A percentile compares a stretch with the other conserved stretches of the same genome.
Evolutionary conservation across 306 rosid genomes (phyloP).

Genomic region (Adenanthera pavonina): DNA sequence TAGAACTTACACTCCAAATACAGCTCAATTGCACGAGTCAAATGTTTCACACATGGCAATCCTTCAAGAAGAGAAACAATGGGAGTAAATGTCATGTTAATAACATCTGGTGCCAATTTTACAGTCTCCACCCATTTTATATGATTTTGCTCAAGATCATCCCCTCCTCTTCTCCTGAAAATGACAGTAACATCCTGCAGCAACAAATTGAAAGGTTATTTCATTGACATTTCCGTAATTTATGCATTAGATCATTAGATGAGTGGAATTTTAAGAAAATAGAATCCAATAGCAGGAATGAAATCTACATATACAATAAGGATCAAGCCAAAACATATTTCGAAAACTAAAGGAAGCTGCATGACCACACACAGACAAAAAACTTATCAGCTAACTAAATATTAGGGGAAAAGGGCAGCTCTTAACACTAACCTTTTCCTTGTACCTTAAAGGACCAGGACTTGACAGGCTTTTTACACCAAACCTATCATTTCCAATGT

Average conservation of each 20-base stretch:
- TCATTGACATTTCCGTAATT: slow-evolving; percentile 16
- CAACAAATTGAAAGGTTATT: slow-evolving; percentile 37
- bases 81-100: slow-evolving; percentile 94
- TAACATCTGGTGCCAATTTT: slow-evolving; percentile 82
- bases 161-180: slow-evolving; percentile 98
- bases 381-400: neutral
- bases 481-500: slow-evolving; percentile 86
- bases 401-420: neutral
- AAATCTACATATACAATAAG: slow-evolving; percentile 12
- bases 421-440: slow-evolving; percentile 81
- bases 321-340: slow-evolving; percentile 19
- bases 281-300: slow-evolving; percentile 24
- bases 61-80: slow-evolving; percentile 92
- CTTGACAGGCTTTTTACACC: slow-evolving; percentile 56
- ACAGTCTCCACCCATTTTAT: slow-evolving; percentile 90
- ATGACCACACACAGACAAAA: slow-evolving; percentile 3
- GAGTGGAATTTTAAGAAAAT: slow-evolving; percentile 10
- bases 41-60: slow-evolving; percentile 79
- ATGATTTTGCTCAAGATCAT: slow-evolving; percentile 98
- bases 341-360: slow-evolving; percentile 25
- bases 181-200: slow-evolving; percentile 96
- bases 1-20: slow-evolving; percentile 84
- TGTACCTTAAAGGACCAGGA: slow-evolving; percentile 82
- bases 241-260: slow-evolving; percentile 37
- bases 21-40: slow-evolving; percentile 86